Percentiles rank a stretch among this genome's conserved stretches.
Evolutionary conservation across 352 stramenopile genomes (phyloP).

Genomic region (Pythium aphanidermatum): DNA sequence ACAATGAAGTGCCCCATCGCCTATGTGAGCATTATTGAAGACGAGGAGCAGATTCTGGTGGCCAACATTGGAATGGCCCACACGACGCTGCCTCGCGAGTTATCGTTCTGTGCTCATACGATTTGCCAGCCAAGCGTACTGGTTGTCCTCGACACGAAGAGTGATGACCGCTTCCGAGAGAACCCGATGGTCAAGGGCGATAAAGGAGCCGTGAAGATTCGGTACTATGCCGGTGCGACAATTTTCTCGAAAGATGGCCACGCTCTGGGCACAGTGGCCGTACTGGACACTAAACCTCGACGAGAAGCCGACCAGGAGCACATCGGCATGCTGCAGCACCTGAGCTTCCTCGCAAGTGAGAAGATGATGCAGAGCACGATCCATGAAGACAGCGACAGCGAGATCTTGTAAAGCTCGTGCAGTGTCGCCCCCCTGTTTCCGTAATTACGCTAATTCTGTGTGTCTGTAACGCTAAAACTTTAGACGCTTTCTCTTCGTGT

Average conservation of each 20-base stretch:
- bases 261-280: slow-evolving; percentile 74
- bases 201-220: slow-evolving; percentile 80
- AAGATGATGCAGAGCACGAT: slow-evolving; percentile 85
- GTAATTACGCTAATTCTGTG: slow-evolving; percentile 14
- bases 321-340: slow-evolving; percentile 83
- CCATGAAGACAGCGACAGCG: slow-evolving; percentile 72
- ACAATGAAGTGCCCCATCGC: slow-evolving; percentile 86
- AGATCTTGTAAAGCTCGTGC: slow-evolving; percentile 53
- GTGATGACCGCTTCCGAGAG: slow-evolving; percentile 78
- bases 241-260: slow-evolving; percentile 80
- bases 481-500: slow-evolving; percentile 1
- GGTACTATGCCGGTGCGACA: slow-evolving; percentile 80
- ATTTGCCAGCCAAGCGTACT: slow-evolving; percentile 77
- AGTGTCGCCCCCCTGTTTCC: no score
- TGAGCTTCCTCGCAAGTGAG: slow-evolving; percentile 83
- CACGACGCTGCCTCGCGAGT: slow-evolving; percentile 66
- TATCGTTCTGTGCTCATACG: slow-evolving; percentile 84
- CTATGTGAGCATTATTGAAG: slow-evolving; percentile 83
- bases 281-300: slow-evolving; percentile 77
- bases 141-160: slow-evolving; percentile 82
- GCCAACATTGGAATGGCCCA: slow-evolving; percentile 84
- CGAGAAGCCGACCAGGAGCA: slow-evolving; percentile 77
- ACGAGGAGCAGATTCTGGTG: slow-evolving; percentile 78
- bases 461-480: slow-evolving; percentile 5
- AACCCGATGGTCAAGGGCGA: slow-evolving; percentile 87